Percentiles rank a stretch among this genome's conserved stretches.
phyloP scores from a whole-genome alignment of 129 eudicot genomes.

The Flaveria trinervia region DNA sequence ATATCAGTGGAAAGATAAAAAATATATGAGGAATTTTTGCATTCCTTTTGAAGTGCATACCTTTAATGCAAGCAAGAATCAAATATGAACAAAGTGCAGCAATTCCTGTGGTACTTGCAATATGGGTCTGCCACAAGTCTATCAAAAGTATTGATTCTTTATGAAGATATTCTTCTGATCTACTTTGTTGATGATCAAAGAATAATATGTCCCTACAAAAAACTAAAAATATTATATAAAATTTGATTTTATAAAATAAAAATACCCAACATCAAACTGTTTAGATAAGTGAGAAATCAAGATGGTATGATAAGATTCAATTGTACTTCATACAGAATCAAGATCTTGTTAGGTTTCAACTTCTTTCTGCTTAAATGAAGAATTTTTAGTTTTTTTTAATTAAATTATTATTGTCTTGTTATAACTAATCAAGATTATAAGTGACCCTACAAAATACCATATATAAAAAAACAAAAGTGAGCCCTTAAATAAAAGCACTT shows the following conservation, averaged over 20 bases:
- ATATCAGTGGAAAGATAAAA: constrained; percentile 34
- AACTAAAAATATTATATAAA: constrained; percentile 16
- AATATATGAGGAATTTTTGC: constrained; percentile 21
- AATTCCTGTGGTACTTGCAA: constrained; percentile 43
- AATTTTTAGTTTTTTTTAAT: constrained; percentile 9
- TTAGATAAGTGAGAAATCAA: constrained; percentile 28
- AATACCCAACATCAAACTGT: constrained; percentile 26
- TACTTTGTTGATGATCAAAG: constrained; percentile 34
- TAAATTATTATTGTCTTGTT: constrained; percentile 7
- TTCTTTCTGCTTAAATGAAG: constrained; percentile 12
- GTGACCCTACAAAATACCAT: constrained; percentile 41
- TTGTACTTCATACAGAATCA: constrained; percentile 35
- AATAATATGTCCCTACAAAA: constrained; percentile 11
- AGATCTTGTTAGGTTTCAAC: constrained; percentile 16
- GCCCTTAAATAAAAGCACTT: constrained; percentile 40
- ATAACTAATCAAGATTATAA: constrained; percentile 10
- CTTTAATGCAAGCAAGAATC: constrained; percentile 40
- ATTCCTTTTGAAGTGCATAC: constrained; percentile 32
- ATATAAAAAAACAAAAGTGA: constrained; percentile 28
- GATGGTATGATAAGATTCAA: constrained; percentile 31
- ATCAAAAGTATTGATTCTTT: constrained; percentile 47
- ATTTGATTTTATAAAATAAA: constrained; percentile 10
- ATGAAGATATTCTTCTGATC: constrained; percentile 34
- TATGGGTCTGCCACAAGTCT: constrained; percentile 43
- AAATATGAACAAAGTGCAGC: constrained; percentile 33